Evolutionary conservation across 2,329 filamentous ascomycete species (phyloP), one percentile per base, ranked within the genome.

Genomic region (Colletotrichum lupini): DNA sequence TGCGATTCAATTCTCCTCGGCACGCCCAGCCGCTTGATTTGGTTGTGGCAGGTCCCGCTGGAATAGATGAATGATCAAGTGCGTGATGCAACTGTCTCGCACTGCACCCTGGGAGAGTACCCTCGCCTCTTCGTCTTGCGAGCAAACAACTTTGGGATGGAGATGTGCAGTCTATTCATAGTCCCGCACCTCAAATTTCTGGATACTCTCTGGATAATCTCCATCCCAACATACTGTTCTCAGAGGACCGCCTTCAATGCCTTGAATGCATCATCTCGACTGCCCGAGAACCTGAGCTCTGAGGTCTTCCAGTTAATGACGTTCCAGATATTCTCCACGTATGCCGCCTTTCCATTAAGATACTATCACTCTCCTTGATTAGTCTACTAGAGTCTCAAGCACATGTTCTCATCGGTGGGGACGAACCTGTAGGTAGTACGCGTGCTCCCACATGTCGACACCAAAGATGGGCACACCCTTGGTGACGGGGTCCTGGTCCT

Each of bases 381-480:
- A 74, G 67, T 56, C 37, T 49, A 19, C 32, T 32, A 35, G 26
- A 19, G n/a, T 0, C 1, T 11, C 30, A 24, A 55, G 49, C 16
- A 37, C 37, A 22, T 3, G 37, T 14, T 5, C 2, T 46, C 4
- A 14, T 28, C 5, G 22, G 64, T 9, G 49, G 3, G 2, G 14
- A 78, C 84, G 76, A 74, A 92, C 91, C 87, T 94, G 94, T 22
- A 97, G 84, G 80, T 97, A 97, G 81, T 97, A 97, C 0, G 95
- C 95, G 85, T 97, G 95, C 85, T 97, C 95, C 95, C 94, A 97
- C 90, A 97, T 96, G 81, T 97, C 95, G 2, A 97, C 87, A 0
- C 94, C 94, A 55, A 95, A 87, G 24, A 97, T 84, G 9, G 92
- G 92, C n/a, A 90, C 87, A 5, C 89, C 87, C 19, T 86, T 77